Conservation (phyloP, 345 rosid genomes). For the Excoecaria agallocha region DNA sequence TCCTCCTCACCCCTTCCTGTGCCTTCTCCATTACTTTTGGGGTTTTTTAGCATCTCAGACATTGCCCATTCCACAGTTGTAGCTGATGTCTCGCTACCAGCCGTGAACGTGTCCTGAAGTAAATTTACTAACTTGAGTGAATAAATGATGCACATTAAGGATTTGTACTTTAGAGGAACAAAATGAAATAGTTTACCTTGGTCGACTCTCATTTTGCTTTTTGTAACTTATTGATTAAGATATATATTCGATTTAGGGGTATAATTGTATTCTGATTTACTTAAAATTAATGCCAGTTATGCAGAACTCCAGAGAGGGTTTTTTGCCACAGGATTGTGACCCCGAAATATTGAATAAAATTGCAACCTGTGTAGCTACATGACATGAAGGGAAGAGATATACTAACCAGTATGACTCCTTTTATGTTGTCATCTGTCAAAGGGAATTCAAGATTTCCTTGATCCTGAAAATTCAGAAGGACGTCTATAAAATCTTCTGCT, state of each 20-base stretch:
- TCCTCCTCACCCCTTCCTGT: constrained; percentile 7
- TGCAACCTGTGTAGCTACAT: neutral
- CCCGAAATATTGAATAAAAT: neutral
- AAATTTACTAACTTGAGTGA: neutral
- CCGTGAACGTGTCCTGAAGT: constrained; percentile 7
- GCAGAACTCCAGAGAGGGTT: neutral
- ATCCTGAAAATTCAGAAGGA: constrained; percentile 8
- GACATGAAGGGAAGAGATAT: neutral
- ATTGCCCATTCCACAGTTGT: constrained; percentile 9
- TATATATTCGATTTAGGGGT: neutral
- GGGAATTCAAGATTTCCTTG: constrained; percentile 6
- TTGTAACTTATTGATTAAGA: neutral
- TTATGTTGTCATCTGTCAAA: constrained; percentile 4
- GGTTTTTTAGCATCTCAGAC: constrained; percentile 12
- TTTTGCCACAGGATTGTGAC: neutral
- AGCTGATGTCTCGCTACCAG: constrained; percentile 5
- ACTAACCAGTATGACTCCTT: constrained; percentile 11
- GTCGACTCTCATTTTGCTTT: too few species aligned
- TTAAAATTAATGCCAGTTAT: neutral
- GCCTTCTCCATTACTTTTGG: constrained; percentile 14
- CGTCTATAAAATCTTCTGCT: constrained; percentile 3
- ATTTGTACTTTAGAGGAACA: neutral
- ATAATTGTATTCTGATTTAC: neutral
- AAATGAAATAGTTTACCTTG: neutral
- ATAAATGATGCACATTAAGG: neutral